Percentiles rank a stretch among this genome's conserved stretches.
Conservation (phyloP, 2,329 filamentous ascomycete genomes). For the Penicillium palitans region DNA sequence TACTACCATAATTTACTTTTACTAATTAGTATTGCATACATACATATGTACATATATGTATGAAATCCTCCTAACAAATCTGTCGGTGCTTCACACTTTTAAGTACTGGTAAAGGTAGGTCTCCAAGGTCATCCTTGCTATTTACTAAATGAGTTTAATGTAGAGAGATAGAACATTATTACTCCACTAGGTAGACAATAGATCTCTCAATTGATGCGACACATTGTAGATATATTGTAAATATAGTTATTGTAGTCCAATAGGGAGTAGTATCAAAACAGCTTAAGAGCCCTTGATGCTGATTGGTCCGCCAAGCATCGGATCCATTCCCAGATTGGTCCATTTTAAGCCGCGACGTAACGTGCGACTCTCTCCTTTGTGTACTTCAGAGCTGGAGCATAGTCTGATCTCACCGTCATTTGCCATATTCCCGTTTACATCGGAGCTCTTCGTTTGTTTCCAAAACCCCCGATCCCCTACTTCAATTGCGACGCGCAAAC, state of each 20-base stretch:
- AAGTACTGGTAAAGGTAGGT: neutral
- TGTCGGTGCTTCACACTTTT: neutral
- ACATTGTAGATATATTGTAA: neutral
- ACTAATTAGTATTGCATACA: neutral
- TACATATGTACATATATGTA: neutral
- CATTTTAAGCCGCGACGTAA: neutral
- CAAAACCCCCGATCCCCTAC: neutral
- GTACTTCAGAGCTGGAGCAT: neutral
- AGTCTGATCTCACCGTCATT: neutral
- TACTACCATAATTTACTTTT: no score
- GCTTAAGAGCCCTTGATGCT: neutral
- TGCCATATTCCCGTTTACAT: neutral
- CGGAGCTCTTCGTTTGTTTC: slow-evolving; percentile 1
- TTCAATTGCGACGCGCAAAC: slow-evolving; percentile 2
- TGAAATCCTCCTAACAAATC: neutral
- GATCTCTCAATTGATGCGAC: neutral
- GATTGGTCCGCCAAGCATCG: neutral
- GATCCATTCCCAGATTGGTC: neutral
- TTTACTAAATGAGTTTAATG: neutral
- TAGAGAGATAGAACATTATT: neutral
- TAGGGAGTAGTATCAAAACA: neutral
- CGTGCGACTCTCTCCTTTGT: neutral
- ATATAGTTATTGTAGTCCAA: neutral
- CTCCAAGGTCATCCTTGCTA: neutral
- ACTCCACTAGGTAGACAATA: neutral